Evolutionary conservation across 2,329 filamentous ascomycete species (phyloP), one percentile per base, ranked within the genome.

Genomic region (Pseudocercospora crystallina): DNA sequence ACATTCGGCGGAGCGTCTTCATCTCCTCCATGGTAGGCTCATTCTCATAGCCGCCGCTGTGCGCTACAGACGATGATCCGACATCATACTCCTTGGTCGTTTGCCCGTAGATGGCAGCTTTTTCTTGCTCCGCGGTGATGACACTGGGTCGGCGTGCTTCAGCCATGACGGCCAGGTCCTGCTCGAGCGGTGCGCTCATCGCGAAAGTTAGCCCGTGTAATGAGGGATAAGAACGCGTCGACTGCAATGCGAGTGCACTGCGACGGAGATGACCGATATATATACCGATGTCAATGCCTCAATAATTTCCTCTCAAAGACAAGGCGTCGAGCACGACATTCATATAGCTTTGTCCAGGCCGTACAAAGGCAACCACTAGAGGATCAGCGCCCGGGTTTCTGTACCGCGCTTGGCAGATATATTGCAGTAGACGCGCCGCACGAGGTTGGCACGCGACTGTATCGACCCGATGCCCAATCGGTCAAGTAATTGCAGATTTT

Each of bases 1-100:
- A 69, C 12, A 78, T 69, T 50, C 73, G 71, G 50, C 74, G 67
- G 15, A 77, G 65, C 2, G 70, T 73, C 34, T 59, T 63, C 53
- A 69, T 65, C 57, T 77, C 75, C 38, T 74, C 71, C 10, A 70
- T 67, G 8, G 73, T 75, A 2, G 74, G 74, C 49, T 65, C 63
- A 12, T 72, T 62, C 10, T 62, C 65, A 48, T 65, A 47, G 35
- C 48, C 35, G 13, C 42, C 49, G 12, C 44, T 49, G 33, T 47
- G 49, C 39, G 50, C 48, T 3, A 44, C 56, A 2, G 41, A 36
- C 15, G 51, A 51, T 13, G 54, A 50, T 36, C 29, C 30, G 12
- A 41, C 41, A 15, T 48, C 44, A 41, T 39, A 48, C 40, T 57
- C 57, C 39, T 51, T 51, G 40, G 36, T 50, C 15, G 40, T 43